These are phyloP conservation scores for Cetraspora pellucida DNA, from an alignment of 192 early-diverging fungal species.

Conservation along the genomic window DNA sequence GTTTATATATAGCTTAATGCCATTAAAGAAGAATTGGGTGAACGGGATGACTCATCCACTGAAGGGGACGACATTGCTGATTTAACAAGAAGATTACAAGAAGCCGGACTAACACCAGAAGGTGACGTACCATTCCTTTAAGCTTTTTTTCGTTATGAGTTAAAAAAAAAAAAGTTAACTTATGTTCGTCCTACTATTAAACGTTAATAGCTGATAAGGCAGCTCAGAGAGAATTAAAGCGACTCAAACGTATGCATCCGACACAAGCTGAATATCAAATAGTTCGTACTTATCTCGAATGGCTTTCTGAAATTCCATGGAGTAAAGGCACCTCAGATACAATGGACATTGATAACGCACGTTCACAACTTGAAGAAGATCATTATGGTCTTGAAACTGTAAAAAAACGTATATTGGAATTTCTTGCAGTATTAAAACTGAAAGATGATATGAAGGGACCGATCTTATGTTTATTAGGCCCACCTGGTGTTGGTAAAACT, in stretches of 20 bases:
- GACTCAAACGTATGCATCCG: constrained; percentile 70
- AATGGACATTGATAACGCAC: constrained; percentile 68
- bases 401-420: constrained; percentile 79
- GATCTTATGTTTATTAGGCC: constrained; percentile 75
- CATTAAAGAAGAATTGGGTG: constrained; percentile 80
- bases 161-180: no score
- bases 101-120: constrained; percentile 61
- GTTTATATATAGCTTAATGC: constrained; percentile 60
- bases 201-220: constrained; percentile 45
- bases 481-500: constrained; percentile 77
- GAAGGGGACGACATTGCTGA: constrained; percentile 71
- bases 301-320: constrained; percentile 80
- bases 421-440: constrained; percentile 74
- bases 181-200: no score
- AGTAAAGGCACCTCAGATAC: constrained; percentile 56
- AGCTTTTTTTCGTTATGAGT: no score
- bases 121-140: constrained; percentile 34
- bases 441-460: constrained; percentile 72
- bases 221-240: constrained; percentile 65
- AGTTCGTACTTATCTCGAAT: constrained; percentile 76
- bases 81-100: constrained; percentile 55
- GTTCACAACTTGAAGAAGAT: constrained; percentile 73
- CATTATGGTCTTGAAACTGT: constrained; percentile 82
- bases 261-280: constrained; percentile 79
- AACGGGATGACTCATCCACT: constrained; percentile 52